Base-by-base conservation (phyloP, 371 early-diverging fungal species). In the Actinomucor elegans region DNA sequence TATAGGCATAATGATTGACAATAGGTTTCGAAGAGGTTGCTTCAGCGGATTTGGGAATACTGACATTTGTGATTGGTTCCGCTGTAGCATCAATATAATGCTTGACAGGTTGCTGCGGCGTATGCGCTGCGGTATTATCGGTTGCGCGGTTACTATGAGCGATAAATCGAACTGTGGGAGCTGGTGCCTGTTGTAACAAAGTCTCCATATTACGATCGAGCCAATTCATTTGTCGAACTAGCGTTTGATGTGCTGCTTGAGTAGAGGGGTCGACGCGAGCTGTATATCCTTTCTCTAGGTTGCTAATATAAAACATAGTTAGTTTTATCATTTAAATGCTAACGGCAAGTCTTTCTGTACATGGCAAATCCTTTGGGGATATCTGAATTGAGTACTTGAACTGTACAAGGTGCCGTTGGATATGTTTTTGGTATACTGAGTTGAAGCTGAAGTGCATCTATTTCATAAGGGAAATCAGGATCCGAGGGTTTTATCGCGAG, bases 381-480 rank as follows among this genome's bases (percentile, higher is more conserved):
- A 47, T 85, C 79, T 6, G 67, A 52, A 54, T 86, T 89, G 36
- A 81, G 52, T 1, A 91, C 86, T 36, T 58, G 55, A 32, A 87
- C 54, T 3, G 66, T 45, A 46, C 77, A 75, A 3, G 61, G 59
- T 11, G 49, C 10, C 4, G 43, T 38, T 4, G 86, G 83, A 40
- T 83, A 81, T 6, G 49, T 52, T 12, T 38, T 55, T 5, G 87
- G 86, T 17, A 88, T 62, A 15, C 40, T 49, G 5, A 89, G 54
- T 27, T 77, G 73, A 11, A 87, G 36, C 36, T 70, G 59, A 12
- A 89, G 76, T n/a, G 68, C 38, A 14, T 79, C 79, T 35, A 89
- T 75, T 35, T 89, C 90, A 59, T 77, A 89, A 1, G 90, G 88
- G 55, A 89, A 89, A 54, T 89, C 90, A 23, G 90, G 90, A 60